Percentiles rank a stretch among this genome's conserved stretches.
Conservation (phyloP, 78 protist genomes). For the Planoprotostelium fungivorum region DNA sequence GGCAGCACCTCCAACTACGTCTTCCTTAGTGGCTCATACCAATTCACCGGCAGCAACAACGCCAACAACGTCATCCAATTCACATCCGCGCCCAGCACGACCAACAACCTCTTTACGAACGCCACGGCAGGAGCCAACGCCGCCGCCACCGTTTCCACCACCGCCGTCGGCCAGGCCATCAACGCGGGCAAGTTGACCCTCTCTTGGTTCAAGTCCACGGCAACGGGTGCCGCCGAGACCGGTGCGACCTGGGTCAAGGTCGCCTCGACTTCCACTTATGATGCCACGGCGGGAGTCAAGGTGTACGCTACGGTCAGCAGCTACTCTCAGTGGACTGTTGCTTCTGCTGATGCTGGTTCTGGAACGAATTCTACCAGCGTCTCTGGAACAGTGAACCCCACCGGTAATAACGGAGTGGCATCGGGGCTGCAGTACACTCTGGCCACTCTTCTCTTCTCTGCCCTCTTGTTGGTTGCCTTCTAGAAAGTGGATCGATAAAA, state of each 20-base stretch:
- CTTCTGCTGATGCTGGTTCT: too few relatives aligned
- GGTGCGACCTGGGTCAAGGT: not conserved
- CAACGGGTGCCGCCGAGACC: not conserved
- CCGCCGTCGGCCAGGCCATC: not conserved
- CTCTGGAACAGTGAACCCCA: too few relatives aligned
- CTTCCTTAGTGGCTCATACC: not conserved
- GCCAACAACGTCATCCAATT: not conserved
- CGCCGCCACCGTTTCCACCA: not conserved
- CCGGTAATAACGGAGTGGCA: too few relatives aligned
- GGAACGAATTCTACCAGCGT: too few relatives aligned
- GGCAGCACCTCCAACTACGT: not conserved
- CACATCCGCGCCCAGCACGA: not conserved
- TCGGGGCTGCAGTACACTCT: too few relatives aligned
- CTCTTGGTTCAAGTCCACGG: not conserved
- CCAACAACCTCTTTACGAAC: not conserved
- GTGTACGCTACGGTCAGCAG: not conserved
- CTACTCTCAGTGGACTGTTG: constrained; percentile 1
- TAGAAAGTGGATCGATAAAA: too few relatives aligned
- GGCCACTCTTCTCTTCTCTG: too few relatives aligned
- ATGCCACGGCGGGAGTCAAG: not conserved
- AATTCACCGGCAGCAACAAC: not conserved
- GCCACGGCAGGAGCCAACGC: not conserved
- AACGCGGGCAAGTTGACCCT: not conserved
- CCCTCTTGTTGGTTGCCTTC: too few relatives aligned
- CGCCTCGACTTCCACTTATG: not conserved